phyloP scores from a whole-genome alignment of 73 alveolate species.

The Paramecium sexaurelia region DNA sequence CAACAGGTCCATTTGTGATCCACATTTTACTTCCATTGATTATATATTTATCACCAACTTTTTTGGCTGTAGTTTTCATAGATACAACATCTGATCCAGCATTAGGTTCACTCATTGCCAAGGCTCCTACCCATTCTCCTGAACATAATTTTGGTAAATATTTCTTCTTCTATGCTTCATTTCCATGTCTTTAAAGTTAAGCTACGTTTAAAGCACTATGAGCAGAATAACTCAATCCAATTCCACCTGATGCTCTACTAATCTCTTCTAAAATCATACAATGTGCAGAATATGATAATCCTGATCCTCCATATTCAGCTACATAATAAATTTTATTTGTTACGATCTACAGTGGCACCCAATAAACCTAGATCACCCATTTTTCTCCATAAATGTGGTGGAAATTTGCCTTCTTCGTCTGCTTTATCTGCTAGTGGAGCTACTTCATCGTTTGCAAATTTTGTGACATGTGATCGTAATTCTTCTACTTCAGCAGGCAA shows the following conservation, averaged over 20 bases:
- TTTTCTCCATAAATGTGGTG: conserved; percentile 81
- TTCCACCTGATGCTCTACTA: conserved; percentile 86
- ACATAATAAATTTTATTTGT: background rate
- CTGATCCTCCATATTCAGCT: conserved; percentile 82
- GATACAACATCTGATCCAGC: conserved; percentile 93
- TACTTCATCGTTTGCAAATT: conserved; percentile 66
- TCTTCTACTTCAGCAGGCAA: conserved; percentile 9
- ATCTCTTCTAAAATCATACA: conserved; percentile 86
- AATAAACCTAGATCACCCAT: conserved; percentile 88
- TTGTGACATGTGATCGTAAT: conserved; percentile 54
- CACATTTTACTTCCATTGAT: conserved; percentile 92
- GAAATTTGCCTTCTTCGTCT: conserved; percentile 81
- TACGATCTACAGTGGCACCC: conserved; percentile 87
- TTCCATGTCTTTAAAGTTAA: conserved; percentile 78
- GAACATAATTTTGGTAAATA: conserved; percentile 81
- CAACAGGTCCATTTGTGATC: conserved; percentile 96
- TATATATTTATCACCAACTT: conserved; percentile 81
- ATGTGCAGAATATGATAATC: conserved; percentile 89
- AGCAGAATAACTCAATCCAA: conserved; percentile 89
- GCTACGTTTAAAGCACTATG: conserved; percentile 90
- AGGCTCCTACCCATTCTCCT: conserved; percentile 92
- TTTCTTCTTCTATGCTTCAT: conserved; percentile 81
- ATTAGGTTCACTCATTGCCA: conserved; percentile 92
- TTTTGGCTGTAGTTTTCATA: conserved; percentile 84
- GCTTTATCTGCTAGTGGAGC: conserved; percentile 89